Evolutionary conservation across 805 yeast species (phyloP).

Genomic region (Komagataella mondaviorum): DNA sequence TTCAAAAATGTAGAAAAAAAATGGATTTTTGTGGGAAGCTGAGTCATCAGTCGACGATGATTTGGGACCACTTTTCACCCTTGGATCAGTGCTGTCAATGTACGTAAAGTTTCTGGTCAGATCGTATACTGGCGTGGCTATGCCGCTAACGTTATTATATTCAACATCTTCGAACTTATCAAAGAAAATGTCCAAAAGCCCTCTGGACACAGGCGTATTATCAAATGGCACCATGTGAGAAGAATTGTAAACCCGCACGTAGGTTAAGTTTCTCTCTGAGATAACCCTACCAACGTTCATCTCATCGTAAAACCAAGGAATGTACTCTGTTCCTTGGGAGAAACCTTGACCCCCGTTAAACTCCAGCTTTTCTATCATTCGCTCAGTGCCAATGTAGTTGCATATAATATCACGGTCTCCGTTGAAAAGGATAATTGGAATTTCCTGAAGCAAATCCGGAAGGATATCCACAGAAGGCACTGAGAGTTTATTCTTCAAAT

Average conservation of each 20-base stretch:
- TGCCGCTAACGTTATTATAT: conserved; percentile 7
- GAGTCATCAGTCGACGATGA: background rate
- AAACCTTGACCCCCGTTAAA: conserved; percentile 56
- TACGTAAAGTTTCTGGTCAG: conserved; percentile 5
- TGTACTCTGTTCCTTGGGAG: conserved; percentile 16
- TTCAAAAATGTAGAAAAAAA: conserved; percentile 11
- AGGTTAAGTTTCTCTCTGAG: conserved; percentile 59
- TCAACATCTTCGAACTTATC: conserved; percentile 16
- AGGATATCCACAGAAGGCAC: conserved; percentile 51
- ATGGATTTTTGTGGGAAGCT: conserved; percentile 3
- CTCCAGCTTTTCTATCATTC: conserved; percentile 41
- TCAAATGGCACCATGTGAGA: conserved; percentile 95
- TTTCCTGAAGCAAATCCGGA: conserved; percentile 45
- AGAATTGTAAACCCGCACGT: conserved; percentile 57
- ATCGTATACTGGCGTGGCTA: conserved; percentile 16
- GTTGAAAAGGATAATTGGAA: conserved; percentile 62
- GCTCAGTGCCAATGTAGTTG: conserved; percentile 65
- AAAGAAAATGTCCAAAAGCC: conserved; percentile 43
- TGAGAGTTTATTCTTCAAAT: conserved; percentile 37
- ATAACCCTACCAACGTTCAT: conserved; percentile 23
- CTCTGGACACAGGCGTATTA: conserved; percentile 53
- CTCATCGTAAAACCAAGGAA: conserved; percentile 31
- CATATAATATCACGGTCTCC: conserved; percentile 89
- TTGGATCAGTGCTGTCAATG: conserved; percentile 3
- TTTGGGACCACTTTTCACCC: background rate